A percentile compares a stretch with the other conserved stretches of the same genome.
Conservation (phyloP, 805 yeast genomes). For the Candida stauntonica region DNA sequence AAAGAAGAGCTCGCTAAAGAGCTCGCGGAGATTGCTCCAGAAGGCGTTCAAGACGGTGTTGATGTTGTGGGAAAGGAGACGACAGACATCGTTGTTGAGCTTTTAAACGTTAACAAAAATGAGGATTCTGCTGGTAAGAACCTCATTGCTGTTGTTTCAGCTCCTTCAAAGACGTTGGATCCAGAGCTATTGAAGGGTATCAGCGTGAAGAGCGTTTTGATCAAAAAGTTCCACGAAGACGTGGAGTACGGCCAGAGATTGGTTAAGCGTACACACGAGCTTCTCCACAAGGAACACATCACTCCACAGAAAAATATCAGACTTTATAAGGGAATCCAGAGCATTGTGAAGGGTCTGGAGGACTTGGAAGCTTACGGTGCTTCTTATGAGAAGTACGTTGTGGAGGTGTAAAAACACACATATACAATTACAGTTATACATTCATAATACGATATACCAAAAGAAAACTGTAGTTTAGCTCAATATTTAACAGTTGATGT, state of each 20-base stretch:
- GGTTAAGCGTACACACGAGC: conserved; percentile 31
- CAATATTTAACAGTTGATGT: too few relatives aligned
- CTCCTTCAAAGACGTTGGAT: conserved; percentile 28
- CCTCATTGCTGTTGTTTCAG: conserved; percentile 39
- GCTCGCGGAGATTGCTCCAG: conserved; percentile 23
- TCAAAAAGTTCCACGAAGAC: conserved; percentile 42
- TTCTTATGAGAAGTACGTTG: conserved; percentile 39
- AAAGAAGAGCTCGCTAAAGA: conserved; percentile 22
- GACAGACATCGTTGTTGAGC: conserved; percentile 29
- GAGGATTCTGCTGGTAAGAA: conserved; percentile 13
- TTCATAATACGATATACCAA: too few relatives aligned
- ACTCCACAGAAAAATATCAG: conserved; percentile 33
- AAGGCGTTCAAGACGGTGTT: conserved; percentile 34
- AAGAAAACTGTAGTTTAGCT: neutral
- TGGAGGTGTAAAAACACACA: conserved; percentile 17
- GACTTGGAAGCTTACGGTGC: conserved; percentile 40
- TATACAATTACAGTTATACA: too few relatives aligned
- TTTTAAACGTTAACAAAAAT: conserved; percentile 24
- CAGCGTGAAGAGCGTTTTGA: conserved; percentile 31
- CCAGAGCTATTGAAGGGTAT: conserved; percentile 24
- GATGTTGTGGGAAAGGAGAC: conserved; percentile 42
- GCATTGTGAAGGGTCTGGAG: conserved; percentile 32
- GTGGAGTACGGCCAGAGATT: conserved; percentile 33
- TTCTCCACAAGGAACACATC: conserved; percentile 28
- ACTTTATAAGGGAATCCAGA: conserved; percentile 33